Base-by-base conservation (phyloP, 2,329 filamentous ascomycete species). In the Penicillium hordei region DNA sequence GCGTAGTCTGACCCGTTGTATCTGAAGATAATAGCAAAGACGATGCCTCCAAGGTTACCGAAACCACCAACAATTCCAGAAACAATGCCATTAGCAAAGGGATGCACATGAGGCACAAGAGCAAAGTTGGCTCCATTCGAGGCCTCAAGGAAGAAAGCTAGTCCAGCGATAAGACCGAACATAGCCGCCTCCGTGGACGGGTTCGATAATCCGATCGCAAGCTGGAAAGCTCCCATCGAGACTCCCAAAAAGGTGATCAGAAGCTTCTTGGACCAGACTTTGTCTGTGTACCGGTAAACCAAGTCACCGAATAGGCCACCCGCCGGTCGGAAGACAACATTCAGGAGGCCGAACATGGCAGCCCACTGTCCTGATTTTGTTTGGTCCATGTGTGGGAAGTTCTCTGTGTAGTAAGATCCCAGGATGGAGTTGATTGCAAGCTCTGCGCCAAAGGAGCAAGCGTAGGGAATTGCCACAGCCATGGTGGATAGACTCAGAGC, bases 111-210 rank as follows among this genome's bases (percentile, higher is more conserved):
- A 4, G 92, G 91, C 25, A 96, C 88, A 6, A 96, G 82, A 0
- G 90, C 86, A 74, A 94, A 96, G 76, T 90, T 94, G 40, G 90
- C 87, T 0, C 93, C 93, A 70, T 96, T 96, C 42, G 87, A 87
- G 2, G 89, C 90, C 72, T 95, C 91, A 43, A 92, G 76, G 78
- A 96, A 96, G 71, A 96, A 82, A 1, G 89, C 90, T 77, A 92
- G 83, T 10, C 90, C 83, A 1, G 88, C 87, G 9, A 95, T 78
- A 6, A 96, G 84, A 1, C 89, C 90, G 55, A 94, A 86, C 81
- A 95, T 87, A 3, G 84, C 86, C 7, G 81, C 75, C 48, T 87
- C 73, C 25, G 82, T 70, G 27, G 86, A 82, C 0, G 89, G 82
- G 71, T 94, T 78, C 0, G 82, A 70, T n/a, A 85, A 67, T 4